phyloP scores from a whole-genome alignment of 495 filamentous ascomycete genomes.

The Gamarada debralockiae region DNA sequence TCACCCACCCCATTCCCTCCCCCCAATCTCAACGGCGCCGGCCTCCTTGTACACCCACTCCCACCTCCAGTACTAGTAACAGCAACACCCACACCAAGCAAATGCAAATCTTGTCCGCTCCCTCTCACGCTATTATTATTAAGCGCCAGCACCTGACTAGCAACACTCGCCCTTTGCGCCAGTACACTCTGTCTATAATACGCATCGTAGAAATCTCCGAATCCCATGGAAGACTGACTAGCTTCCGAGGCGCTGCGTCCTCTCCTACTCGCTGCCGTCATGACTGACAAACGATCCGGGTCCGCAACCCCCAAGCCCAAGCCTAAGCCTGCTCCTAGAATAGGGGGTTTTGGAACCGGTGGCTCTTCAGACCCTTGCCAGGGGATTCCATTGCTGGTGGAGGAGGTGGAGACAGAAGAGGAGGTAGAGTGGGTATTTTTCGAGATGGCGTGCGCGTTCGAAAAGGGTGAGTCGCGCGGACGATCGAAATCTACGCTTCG shows the following conservation, averaged over 20 bases:
- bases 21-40: constrained; percentile 5
- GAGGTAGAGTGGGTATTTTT: neutral
- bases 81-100: neutral
- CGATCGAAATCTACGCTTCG: constrained; percentile 19
- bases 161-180: too few species aligned
- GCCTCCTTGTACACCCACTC: neutral
- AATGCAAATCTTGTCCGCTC: neutral
- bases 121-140: too few species aligned
- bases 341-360: neutral
- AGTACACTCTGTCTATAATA: constrained; percentile 19
- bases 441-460: constrained; percentile 2
- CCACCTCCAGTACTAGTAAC: neutral
- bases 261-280: neutral
- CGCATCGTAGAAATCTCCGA: constrained; percentile 21
- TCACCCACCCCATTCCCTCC: constrained; percentile 3
- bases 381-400: too few species aligned
- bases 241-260: constrained; percentile 8
- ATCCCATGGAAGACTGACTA: constrained; percentile 1
- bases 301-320: neutral
- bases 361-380: too few species aligned
- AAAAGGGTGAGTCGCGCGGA: constrained; percentile 20
- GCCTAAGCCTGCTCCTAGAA: neutral
- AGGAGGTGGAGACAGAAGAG: constrained; percentile 7
- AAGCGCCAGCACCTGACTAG: too few species aligned
- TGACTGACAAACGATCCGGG: neutral